A percentile compares a stretch with the other conserved stretches of the same genome.
Evolutionary conservation across 225 moss, liverwort and hornwort genomes (phyloP).

Genomic region (Antitrichia curtipendula): DNA sequence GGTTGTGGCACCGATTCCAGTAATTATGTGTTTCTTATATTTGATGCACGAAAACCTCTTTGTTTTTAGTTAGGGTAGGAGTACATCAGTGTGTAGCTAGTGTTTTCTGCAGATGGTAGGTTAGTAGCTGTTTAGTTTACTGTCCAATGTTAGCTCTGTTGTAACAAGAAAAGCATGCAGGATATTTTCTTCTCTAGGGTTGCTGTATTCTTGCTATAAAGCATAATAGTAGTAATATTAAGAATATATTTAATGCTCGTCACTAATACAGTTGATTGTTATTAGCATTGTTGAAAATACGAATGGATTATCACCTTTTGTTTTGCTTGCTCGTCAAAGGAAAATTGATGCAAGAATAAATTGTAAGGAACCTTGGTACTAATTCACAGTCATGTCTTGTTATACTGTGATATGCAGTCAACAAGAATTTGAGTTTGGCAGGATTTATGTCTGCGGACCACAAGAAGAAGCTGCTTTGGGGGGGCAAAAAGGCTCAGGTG

Average conservation of each 20-base stretch:
- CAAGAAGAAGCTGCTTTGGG: constrained; percentile 98
- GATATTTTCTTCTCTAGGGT: not conserved
- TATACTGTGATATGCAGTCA: constrained; percentile 43
- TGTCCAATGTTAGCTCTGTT: not conserved
- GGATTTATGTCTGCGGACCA: constrained; percentile 97
- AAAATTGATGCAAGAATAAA: not conserved
- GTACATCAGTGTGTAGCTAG: not conserved
- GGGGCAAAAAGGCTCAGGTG: constrained; percentile 69
- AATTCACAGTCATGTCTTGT: not conserved
- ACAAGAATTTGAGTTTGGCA: constrained; percentile 84
- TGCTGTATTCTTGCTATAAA: not conserved
- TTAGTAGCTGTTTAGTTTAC: not conserved
- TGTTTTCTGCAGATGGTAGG: not conserved
- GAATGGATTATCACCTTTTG: not conserved
- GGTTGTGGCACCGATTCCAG: not conserved
- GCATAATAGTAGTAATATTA: not conserved
- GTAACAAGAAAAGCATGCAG: not conserved
- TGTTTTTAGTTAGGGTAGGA: not conserved
- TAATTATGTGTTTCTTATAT: not conserved
- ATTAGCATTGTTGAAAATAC: not conserved
- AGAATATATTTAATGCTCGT: not conserved
- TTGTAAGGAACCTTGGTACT: not conserved
- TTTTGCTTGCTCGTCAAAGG: not conserved
- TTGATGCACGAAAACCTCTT: not conserved
- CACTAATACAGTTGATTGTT: not conserved